Base-by-base conservation (phyloP, 352 stramenopile species). In the Bremia lactucae region DNA sequence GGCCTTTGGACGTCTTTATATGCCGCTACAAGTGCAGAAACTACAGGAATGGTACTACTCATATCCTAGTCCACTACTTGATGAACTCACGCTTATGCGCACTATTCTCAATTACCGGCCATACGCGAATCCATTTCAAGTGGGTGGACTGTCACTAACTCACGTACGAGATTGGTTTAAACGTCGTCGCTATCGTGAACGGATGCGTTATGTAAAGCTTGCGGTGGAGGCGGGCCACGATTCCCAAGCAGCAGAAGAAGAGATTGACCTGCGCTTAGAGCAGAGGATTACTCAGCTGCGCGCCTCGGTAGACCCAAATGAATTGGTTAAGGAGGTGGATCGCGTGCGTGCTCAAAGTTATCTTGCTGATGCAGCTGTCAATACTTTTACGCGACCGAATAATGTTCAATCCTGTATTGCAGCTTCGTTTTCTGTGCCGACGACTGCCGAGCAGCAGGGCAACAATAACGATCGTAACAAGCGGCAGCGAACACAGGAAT, bases 121-220 rank as follows among this genome's bases (percentile, higher is more conserved):
- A 31, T 88, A 79, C 43, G 61, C 69, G 2, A 88, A 84, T 31
- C 72, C 69, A 39, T 84, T 83, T 44, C 51, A 78, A 20, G 47
- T 72, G 6, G 61, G 61, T 26, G 70, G 72, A 5, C 54, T 87
- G 6, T 78, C 75, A 23, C 68, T 87, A 18, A 56, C 66, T 4
- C 72, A 88, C 29, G 69, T 91, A 13, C 72, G 78, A 4, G 78
- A 91, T 59, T 91, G 78, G 78, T 91, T 91, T 55, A 87, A 91
- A 56, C 75, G 75, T 2, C 75, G 78, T 21, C 75, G 78, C 19
- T 77, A 77, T 38, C 72, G 78, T n/a, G 78, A 91, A 36, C 72
- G 75, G 14, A 68, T 88, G 49, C 75, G 75, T 15, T 86, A 82
- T 24, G 60, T 88, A 4, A 85, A 85, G 57, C 51, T 87, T 19